These are phyloP conservation scores for Fusarium nanum DNA, from an alignment of 2,329 filamentous ascomycete genomes.

Conservation along the genomic window DNA sequence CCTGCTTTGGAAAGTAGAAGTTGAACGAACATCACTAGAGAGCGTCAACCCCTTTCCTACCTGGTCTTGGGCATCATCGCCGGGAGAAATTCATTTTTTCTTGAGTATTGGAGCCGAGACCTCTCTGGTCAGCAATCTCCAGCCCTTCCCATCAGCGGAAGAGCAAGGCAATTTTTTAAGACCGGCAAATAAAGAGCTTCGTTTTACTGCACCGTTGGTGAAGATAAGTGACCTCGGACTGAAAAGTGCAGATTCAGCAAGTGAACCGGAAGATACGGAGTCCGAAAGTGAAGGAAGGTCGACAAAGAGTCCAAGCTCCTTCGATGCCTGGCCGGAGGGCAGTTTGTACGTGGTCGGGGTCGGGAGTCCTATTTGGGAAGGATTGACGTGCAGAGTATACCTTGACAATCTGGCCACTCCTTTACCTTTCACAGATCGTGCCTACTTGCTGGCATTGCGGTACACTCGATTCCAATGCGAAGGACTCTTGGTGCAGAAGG, in stretches of 20 bases:
- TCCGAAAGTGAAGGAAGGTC: too few species aligned
- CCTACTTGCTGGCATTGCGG: background rate
- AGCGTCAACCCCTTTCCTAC: background rate
- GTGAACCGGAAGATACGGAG: rapidly evolving
- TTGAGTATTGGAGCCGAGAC: too few species aligned
- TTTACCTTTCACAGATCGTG: background rate
- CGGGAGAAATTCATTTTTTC: too few species aligned
- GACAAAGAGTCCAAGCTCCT: too few species aligned
- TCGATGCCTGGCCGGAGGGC: rapidly evolving
- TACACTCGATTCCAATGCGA: too few species aligned
- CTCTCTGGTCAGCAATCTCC: background rate
- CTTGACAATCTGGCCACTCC: rapidly evolving
- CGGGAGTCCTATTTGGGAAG: too few species aligned
- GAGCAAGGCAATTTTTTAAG: rapidly evolving
- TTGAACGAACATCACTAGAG: too few species aligned
- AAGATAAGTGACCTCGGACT: background rate
- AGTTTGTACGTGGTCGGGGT: rapidly evolving
- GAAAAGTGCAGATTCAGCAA: too few species aligned
- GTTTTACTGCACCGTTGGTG: background rate
- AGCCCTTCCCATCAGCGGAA: background rate
- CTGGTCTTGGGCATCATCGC: background rate
- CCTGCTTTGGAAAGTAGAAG: background rate
- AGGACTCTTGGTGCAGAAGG: background rate
- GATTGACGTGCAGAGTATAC: background rate
- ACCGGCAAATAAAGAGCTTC: background rate